Percentiles rank a stretch among this genome's conserved stretches.
phyloP scores from a whole-genome alignment of 257 asterid genomes.

The Solanum piurae region DNA sequence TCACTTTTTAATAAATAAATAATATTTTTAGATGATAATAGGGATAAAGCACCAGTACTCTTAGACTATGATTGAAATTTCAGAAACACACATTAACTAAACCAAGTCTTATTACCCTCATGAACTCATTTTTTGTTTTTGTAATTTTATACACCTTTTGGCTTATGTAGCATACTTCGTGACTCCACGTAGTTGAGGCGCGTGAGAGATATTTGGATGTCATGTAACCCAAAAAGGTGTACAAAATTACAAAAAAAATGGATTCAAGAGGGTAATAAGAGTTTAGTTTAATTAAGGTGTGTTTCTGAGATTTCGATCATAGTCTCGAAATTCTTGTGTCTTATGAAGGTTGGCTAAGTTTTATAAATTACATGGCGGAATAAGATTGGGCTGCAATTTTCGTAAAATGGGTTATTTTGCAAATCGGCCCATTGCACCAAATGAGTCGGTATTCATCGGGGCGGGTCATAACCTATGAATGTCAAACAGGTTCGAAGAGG shows the following conservation, averaged over 20 bases:
- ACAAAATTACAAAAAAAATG: not conserved
- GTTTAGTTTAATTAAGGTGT: no score
- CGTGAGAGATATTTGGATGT: not conserved
- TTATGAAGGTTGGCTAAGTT: no score
- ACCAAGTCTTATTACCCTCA: no score
- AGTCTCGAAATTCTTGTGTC: no score
- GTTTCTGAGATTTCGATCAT: no score
- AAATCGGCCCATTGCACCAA: not conserved
- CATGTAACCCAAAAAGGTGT: no score
- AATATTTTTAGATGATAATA: not conserved
- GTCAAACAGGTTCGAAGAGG: not conserved
- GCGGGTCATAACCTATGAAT: not conserved
- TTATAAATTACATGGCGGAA: not conserved
- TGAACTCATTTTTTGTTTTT: no score
- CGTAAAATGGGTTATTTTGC: not conserved
- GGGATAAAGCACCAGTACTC: rapidly evolving
- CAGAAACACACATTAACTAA: not conserved
- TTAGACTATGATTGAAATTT: rapidly evolving
- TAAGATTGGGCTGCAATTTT: not conserved
- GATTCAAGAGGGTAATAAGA: no score
- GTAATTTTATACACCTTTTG: not conserved
- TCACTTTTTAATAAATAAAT: not conserved
- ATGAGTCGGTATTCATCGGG: not conserved
- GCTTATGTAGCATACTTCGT: not conserved
- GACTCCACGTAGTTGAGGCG: not conserved